Evolutionary conservation across 2,329 filamentous ascomycete genomes (phyloP).

Genomic region (Rhynchosporium graminicola): DNA sequence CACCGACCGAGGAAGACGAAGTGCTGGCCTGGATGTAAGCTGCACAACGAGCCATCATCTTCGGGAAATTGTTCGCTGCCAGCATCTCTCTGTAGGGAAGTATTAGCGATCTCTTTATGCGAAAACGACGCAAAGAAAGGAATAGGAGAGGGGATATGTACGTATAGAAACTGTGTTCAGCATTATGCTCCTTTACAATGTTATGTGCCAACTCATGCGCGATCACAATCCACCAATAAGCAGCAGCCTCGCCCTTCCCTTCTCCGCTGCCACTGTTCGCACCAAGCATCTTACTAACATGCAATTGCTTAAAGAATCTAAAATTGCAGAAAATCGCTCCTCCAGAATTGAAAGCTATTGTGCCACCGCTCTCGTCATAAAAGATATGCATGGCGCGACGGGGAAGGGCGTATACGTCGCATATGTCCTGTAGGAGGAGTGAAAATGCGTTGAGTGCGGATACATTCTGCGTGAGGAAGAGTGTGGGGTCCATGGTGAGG

Average conservation of each 20-base stretch:
- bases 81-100: conserved; percentile 63
- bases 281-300: conserved; percentile 53
- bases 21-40: conserved; percentile 24
- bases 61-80: conserved; percentile 73
- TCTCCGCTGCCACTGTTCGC: conserved; percentile 39
- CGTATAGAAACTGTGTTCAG: conserved; percentile 82
- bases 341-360: conserved; percentile 88
- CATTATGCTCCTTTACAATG: conserved; percentile 74
- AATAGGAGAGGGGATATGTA: conserved; percentile 43
- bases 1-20: background rate
- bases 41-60: conserved; percentile 53
- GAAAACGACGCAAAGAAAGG: background rate
- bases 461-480: conserved; percentile 64
- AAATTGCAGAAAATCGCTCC: conserved; percentile 95
- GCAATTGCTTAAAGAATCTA: conserved; percentile 80
- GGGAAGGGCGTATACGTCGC: conserved; percentile 70
- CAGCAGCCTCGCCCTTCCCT: conserved; percentile 66
- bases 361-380: conserved; percentile 74
- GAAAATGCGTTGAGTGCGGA: conserved; percentile 69
- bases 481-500: conserved; percentile 48
- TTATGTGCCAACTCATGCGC: conserved; percentile 97
- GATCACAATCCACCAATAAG: conserved; percentile 94
- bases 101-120: background rate
- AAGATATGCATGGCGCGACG: conserved; percentile 78
- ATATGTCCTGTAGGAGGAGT: conserved; percentile 66